Percentiles rank a stretch among this genome's conserved stretches.
Evolutionary conservation across 2,329 filamentous ascomycete genomes (phyloP).

Genomic region (Fusarium penzigii): DNA sequence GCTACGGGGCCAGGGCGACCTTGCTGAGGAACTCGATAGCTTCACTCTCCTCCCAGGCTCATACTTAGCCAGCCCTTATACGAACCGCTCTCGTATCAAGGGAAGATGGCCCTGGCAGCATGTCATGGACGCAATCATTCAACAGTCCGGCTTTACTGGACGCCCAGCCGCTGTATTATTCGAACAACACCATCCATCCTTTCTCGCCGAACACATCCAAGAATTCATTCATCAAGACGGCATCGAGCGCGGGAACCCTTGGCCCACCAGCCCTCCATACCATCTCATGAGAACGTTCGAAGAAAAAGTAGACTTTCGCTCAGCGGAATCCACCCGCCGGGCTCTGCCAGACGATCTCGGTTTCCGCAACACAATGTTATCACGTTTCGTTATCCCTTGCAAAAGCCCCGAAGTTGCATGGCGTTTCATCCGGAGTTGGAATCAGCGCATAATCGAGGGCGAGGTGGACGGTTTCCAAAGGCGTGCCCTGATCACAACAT

Average conservation of each 20-base stretch:
- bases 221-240: constrained; percentile 14
- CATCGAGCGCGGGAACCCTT: constrained; percentile 8
- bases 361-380: constrained; percentile 19
- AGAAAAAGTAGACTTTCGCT: constrained; percentile 1
- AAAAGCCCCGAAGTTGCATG: constrained; percentile 35
- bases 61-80: constrained; percentile 8
- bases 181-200: constrained; percentile 28
- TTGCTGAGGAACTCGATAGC: constrained; percentile 25
- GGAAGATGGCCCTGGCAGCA: constrained; percentile 28
- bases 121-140: constrained; percentile 24
- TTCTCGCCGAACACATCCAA: constrained; percentile 29
- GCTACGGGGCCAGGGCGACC: constrained; percentile 23
- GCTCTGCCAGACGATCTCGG: constrained; percentile 9
- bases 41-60: constrained; percentile 34
- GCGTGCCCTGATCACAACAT: constrained; percentile 31
- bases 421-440: constrained; percentile 45
- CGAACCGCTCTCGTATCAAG: constrained; percentile 21
- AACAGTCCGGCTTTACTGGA: constrained; percentile 22
- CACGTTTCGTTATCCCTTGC: constrained; percentile 38
- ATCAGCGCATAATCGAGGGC: constrained; percentile 34
- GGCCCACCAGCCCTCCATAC: constrained; percentile 14
- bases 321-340: constrained; percentile 7
- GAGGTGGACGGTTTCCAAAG: constrained; percentile 8
- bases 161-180: constrained; percentile 34
- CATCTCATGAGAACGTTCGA: constrained; percentile 8